Evolutionary conservation across 1,284 basidiomycete genomes (phyloP).

Genomic region (Xanthoconium separans): DNA sequence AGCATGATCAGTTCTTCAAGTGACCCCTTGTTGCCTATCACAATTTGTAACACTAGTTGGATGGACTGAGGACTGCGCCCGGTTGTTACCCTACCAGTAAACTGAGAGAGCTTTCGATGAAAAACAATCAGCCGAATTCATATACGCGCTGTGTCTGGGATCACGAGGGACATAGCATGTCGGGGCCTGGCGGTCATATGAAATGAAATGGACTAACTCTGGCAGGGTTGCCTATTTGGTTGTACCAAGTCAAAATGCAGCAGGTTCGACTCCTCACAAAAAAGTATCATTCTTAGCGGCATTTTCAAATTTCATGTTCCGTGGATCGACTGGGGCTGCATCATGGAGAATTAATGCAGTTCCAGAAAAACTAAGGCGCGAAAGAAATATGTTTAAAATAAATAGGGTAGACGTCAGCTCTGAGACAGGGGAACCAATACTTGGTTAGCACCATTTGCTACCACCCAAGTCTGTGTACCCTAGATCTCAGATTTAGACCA

Average conservation of each 20-base stretch:
- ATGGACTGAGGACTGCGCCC: slow-evolving; percentile 13
- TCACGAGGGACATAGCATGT: slow-evolving; percentile 18
- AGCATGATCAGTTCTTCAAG: slow-evolving; percentile 17
- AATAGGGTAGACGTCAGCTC: slow-evolving; percentile 6
- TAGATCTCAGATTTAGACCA: slow-evolving; percentile 15
- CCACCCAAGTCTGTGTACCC: slow-evolving; percentile 4
- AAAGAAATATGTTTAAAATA: neutral
- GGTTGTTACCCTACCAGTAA: slow-evolving; percentile 21
- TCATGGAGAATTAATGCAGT: neutral
- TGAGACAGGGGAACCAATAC: slow-evolving; percentile 3
- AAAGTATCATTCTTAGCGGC: neutral
- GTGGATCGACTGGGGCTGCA: neutral
- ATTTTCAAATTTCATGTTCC: neutral
- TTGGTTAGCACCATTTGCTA: neutral
- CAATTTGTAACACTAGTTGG: slow-evolving; percentile 10
- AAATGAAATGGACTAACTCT: slow-evolving; percentile 3
- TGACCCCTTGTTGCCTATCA: slow-evolving; percentile 31
- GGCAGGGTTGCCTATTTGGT: slow-evolving; percentile 12
- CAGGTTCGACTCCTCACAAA: slow-evolving; percentile 4
- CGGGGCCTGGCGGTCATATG: neutral
- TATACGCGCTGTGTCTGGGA: slow-evolving; percentile 1
- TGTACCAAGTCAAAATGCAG: slow-evolving; percentile 4
- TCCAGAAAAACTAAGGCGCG: neutral
- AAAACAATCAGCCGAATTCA: slow-evolving; percentile 17
- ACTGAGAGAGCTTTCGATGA: neutral